These are phyloP conservation scores for Phytophthora pinifolia DNA, from an alignment of 352 stramenopile genomes.

Conservation along the genomic window DNA sequence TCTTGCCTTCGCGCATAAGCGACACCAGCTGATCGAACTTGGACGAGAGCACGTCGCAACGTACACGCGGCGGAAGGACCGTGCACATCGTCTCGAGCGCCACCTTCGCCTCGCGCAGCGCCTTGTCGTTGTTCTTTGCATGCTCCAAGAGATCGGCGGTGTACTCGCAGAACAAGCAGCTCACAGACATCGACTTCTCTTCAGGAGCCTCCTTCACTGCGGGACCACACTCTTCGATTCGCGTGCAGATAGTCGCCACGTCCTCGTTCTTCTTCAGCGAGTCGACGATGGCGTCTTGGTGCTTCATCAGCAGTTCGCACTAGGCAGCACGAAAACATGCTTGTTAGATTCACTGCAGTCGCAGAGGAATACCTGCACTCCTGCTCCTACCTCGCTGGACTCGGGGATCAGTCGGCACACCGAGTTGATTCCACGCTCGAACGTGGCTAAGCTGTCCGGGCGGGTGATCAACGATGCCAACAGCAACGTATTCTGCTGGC, in stretches of 20 bases:
- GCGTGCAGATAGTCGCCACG: slow-evolving; percentile 52
- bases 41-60: slow-evolving; percentile 64
- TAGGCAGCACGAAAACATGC: slow-evolving; percentile 6
- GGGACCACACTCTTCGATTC: slow-evolving; percentile 42
- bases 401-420: slow-evolving; percentile 66
- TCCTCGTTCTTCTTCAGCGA: slow-evolving; percentile 50
- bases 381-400: slow-evolving; percentile 34
- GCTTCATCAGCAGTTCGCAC: slow-evolving; percentile 60
- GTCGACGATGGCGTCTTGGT: slow-evolving; percentile 52
- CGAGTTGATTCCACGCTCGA: slow-evolving; percentile 46
- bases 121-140: slow-evolving; percentile 47
- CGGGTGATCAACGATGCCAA: slow-evolving; percentile 50
- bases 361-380: background rate
- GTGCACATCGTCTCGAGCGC: slow-evolving; percentile 79
- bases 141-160: slow-evolving; percentile 59
- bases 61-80: slow-evolving; percentile 57
- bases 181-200: slow-evolving; percentile 49
- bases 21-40: slow-evolving; percentile 78
- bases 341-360: background rate
- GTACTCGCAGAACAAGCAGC: slow-evolving; percentile 82
- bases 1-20: slow-evolving; percentile 61
- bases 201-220: slow-evolving; percentile 14
- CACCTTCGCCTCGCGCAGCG: slow-evolving; percentile 61
- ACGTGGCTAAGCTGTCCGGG: slow-evolving; percentile 48
- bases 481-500: slow-evolving; percentile 61